Percentiles rank a stretch among this genome's conserved stretches.
Conservation (phyloP, 305 asterid species). For the Solanum aculeatissimum region DNA sequence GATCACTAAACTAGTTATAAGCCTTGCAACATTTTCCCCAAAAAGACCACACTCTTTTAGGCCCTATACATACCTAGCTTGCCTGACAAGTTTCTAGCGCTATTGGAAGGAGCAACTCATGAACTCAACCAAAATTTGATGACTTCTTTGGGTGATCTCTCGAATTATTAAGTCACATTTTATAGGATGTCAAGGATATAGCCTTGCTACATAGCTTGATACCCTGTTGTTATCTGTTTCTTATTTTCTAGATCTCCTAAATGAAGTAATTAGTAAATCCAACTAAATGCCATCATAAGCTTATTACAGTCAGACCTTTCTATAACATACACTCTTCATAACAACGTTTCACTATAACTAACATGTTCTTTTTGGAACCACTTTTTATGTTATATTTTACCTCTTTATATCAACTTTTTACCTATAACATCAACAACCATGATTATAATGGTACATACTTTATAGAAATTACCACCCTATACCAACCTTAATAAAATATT, state of each 20-base stretch:
- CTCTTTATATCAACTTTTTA: neutral
- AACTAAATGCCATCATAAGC: neutral
- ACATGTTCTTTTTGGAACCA: neutral
- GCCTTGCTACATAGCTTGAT: no score
- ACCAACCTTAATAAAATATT: neutral
- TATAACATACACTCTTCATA: neutral
- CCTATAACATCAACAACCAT: neutral
- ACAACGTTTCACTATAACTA: neutral
- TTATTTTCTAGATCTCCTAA: neutral
- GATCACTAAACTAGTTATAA: neutral
- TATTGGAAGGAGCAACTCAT: neutral
- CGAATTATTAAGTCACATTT: neutral
- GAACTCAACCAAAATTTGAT: neutral
- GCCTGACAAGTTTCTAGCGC: neutral
- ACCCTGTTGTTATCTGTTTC: neutral
- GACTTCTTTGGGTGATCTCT: neutral
- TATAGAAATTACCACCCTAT: neutral
- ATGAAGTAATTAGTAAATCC: neutral
- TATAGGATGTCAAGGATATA: neutral
- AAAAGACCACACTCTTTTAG: neutral
- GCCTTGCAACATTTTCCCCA: neutral
- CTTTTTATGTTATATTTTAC: neutral
- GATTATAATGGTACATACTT: neutral
- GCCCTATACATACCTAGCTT: neutral
- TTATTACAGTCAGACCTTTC: neutral